Evolutionary conservation across 768 basidiomycete species (phyloP).

Genomic region (Lactarius sp.): DNA sequence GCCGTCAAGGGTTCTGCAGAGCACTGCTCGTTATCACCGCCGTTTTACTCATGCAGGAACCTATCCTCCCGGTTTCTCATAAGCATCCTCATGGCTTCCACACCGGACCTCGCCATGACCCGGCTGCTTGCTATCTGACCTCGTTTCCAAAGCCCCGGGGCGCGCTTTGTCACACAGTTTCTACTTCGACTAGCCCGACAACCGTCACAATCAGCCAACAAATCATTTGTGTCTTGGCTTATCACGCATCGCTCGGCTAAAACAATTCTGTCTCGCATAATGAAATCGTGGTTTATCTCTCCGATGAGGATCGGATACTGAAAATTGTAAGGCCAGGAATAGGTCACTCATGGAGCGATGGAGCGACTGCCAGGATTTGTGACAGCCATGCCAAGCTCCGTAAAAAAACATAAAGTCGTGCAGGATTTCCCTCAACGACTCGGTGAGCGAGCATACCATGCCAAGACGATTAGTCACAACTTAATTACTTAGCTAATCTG

Average conservation of each 20-base stretch:
- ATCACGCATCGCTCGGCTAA: too few species aligned
- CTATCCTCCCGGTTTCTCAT: too few species aligned
- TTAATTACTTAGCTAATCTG: background rate
- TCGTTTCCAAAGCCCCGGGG: too few species aligned
- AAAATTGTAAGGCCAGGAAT: background rate
- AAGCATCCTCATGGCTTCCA: too few species aligned
- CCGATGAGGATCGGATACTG: background rate
- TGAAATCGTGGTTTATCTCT: background rate
- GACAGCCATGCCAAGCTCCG: background rate
- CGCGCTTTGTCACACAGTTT: too few species aligned
- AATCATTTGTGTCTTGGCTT: too few species aligned
- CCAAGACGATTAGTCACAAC: background rate
- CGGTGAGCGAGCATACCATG: too few species aligned
- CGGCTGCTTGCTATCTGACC: too few species aligned
- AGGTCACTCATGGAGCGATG: background rate
- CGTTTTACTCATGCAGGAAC: background rate
- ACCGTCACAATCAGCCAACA: too few species aligned
- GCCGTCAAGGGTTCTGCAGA: background rate
- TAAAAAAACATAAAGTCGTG: background rate
- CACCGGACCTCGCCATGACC: too few species aligned
- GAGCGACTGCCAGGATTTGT: background rate
- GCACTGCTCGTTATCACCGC: background rate
- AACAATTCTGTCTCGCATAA: too few species aligned
- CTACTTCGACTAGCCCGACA: too few species aligned
- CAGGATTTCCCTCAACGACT: background rate